These are phyloP conservation scores for Phylloporus sp. DNA, from an alignment of 768 basidiomycete species.

Conservation along the genomic window DNA sequence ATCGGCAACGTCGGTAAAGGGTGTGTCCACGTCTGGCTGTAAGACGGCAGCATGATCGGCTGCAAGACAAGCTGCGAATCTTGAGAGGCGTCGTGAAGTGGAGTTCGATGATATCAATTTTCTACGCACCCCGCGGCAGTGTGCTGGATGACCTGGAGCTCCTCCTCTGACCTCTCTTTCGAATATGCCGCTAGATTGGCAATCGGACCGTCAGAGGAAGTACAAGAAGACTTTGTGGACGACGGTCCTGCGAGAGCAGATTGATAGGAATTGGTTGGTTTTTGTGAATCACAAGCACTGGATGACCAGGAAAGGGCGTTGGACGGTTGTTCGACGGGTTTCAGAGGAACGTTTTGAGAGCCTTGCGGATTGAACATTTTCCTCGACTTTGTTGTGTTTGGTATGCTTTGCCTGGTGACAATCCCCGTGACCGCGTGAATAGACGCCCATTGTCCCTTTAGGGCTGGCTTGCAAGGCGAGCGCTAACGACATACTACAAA, in stretches of 20 bases:
- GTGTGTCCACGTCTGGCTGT: conserved; percentile 64
- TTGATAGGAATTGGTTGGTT: conserved; percentile 1
- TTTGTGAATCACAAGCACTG: conserved; percentile 1
- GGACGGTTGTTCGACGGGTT: conserved; percentile 10
- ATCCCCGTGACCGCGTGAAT: conserved; percentile 37
- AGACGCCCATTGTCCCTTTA: conserved; percentile 23
- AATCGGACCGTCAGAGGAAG: conserved; percentile 25
- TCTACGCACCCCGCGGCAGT: conserved; percentile 48
- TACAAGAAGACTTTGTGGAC: conserved; percentile 5
- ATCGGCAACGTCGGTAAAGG: conserved; percentile 59
- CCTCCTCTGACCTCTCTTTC: conserved; percentile 46
- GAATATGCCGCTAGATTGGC: conserved; percentile 14
- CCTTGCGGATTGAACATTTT: conserved; percentile 31
- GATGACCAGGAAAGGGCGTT: conserved; percentile 1
- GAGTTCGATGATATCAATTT: neutral
- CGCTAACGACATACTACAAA: neutral
- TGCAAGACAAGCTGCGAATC: conserved; percentile 51
- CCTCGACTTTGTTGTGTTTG: conserved; percentile 34
- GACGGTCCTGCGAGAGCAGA: conserved; percentile 26
- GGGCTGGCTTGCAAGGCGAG: conserved; percentile 24
- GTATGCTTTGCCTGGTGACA: conserved; percentile 34
- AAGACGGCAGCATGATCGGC: conserved; percentile 58
- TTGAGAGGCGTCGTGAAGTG: conserved; percentile 28
- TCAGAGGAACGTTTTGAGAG: conserved; percentile 28
- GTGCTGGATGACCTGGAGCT: conserved; percentile 42